phyloP scores from a whole-genome alignment of 148 eudicot species.

The Amaranthus palmeri region DNA sequence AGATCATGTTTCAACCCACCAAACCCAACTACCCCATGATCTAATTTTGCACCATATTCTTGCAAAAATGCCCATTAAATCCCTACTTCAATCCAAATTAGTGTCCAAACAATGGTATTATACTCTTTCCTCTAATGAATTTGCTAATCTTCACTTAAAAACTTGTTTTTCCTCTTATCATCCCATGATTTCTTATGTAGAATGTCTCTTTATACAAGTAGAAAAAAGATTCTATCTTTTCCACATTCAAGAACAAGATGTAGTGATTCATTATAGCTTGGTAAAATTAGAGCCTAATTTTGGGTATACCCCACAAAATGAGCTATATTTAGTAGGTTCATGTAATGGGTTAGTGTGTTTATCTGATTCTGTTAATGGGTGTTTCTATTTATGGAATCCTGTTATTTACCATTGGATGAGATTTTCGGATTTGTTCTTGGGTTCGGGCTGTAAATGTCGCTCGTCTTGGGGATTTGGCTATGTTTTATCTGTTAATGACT shows the following conservation, averaged over 20 bases:
- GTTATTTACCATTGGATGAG: constrained; percentile 14
- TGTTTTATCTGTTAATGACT: constrained; percentile 22
- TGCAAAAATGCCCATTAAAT: constrained; percentile 19
- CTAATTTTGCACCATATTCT: constrained; percentile 13
- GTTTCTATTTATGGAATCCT: constrained; percentile 28
- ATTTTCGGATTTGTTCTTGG: background rate
- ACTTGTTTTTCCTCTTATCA: background rate
- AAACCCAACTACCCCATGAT: constrained; percentile 18
- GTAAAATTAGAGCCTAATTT: constrained; percentile 29
- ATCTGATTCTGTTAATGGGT: constrained; percentile 16
- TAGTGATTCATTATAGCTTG: constrained; percentile 22
- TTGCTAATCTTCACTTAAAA: constrained; percentile 19
- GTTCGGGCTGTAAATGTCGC: background rate
- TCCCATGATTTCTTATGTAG: constrained; percentile 13
- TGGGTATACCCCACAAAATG: background rate
- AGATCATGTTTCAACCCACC: background rate
- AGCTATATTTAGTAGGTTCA: constrained; percentile 19
- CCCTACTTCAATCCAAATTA: constrained; percentile 11
- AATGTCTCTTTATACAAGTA: constrained; percentile 25
- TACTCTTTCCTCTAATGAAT: constrained; percentile 23
- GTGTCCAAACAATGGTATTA: constrained; percentile 22
- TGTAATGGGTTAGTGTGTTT: constrained; percentile 27
- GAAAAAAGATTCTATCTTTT: constrained; percentile 23
- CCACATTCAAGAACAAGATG: constrained; percentile 12
- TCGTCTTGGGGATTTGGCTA: constrained; percentile 27